Evolutionary conservation across 2,329 filamentous ascomycete genomes (phyloP), one percentile per base, ranked within the genome.

Genomic region (Aspergillus vadensis): DNA sequence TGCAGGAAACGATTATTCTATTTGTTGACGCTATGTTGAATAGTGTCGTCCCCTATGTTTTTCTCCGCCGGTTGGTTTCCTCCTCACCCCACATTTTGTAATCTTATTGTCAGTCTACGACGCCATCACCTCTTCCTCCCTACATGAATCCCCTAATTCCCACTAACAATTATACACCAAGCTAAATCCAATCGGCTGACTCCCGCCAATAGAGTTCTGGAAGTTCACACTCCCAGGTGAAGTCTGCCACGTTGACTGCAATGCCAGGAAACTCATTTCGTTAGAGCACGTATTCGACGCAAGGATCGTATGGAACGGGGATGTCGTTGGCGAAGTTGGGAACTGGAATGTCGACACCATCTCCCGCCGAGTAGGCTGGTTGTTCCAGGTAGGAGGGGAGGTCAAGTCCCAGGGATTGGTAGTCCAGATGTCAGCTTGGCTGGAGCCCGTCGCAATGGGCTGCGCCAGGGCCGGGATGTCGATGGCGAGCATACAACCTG

Each of bases 401-500:
- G 14, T 30, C 5, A 14, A 47, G 12, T 32, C 15, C 58, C 54
- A 60, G 1, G 66, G 61, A 3, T 50, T 39, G 15, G 65, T 65
- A 4, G 58, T 55, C 65, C 61, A 66, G 61, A 69, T 25, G 2
- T 65, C 57, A 0, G 60, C 67, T 19, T 65, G 61, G 21, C 17
- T 63, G 19, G 44, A 55, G 1, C 64, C 63, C 0, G 7, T 30
- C 1, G 67, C 67, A 14, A 69, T 61, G 10, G 44, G n/a, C 2
- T 57, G 14, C 1, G 44, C 14, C 2, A 68, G 62, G 1, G 41
- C 6, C 1, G 66, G 66, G 43, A 68, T 62, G 0, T 57, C 55
- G 39, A 65, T 56, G n/a, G 63, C 36, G 1, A 68, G 60, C 25
- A 55, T 64, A 49, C 67, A 69, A 14, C 67, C 66, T 1, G 63